These are phyloP conservation scores for Ophiobolus disseminans DNA, from an alignment of 2,329 filamentous ascomycete genomes.

Conservation along the genomic window DNA sequence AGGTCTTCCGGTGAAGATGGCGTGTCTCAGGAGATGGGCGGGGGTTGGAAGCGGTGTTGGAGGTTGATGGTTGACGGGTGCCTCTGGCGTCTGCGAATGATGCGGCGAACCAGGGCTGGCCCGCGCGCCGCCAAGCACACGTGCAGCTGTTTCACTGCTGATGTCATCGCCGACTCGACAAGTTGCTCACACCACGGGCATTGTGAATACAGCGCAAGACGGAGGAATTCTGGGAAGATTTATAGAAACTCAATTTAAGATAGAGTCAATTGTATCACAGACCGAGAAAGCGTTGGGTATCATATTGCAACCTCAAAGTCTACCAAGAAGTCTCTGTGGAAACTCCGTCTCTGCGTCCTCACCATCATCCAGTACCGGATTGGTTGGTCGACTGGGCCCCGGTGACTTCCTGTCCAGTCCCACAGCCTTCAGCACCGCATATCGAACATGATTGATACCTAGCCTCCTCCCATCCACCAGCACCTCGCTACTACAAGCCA, in stretches of 20 bases:
- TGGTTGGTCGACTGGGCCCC: not conserved
- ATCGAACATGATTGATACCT: constrained; percentile 68
- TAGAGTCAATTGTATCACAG: too few relatives aligned
- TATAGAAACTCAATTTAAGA: too few relatives aligned
- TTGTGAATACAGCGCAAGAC: too few relatives aligned
- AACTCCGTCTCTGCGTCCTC: too few relatives aligned
- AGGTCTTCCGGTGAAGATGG: constrained; percentile 25
- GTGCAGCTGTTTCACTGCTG: too few relatives aligned
- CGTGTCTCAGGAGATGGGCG: constrained; percentile 35
- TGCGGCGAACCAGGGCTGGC: constrained; percentile 10
- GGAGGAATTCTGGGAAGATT: too few relatives aligned
- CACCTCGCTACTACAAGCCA: constrained; percentile 64
- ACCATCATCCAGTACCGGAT: not conserved
- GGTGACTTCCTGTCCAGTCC: constrained; percentile 17
- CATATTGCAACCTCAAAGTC: too few relatives aligned
- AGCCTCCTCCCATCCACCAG: constrained; percentile 57
- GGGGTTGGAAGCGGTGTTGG: constrained; percentile 30
- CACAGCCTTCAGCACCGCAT: constrained; percentile 68
- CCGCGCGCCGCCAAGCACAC: constrained; percentile 7
- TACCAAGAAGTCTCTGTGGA: too few relatives aligned
- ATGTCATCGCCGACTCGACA: too few relatives aligned
- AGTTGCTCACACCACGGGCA: too few relatives aligned
- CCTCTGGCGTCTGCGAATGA: constrained; percentile 32
- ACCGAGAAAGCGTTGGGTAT: too few relatives aligned
- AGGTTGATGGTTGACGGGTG: constrained; percentile 43